Conservation (phyloP, 345 rosid species). For the Corchorus olitorius region DNA sequence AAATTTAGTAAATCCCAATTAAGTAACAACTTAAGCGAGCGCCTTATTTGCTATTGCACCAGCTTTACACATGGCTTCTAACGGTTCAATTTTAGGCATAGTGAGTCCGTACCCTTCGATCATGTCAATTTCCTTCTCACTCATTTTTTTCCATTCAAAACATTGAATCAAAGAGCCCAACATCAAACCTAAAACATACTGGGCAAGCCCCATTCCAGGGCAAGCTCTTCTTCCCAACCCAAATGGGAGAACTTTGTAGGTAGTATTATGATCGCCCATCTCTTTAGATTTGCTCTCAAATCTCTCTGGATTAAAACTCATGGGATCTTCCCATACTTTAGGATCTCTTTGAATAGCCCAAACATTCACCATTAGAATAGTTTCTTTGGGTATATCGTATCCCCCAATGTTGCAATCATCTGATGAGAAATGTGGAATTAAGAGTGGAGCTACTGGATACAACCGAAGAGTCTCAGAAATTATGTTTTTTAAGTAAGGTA, state of each 20-base stretch:
- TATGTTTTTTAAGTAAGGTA: slow-evolving; percentile 33
- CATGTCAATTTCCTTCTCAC: slow-evolving; percentile 28
- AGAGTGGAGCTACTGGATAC: slow-evolving; percentile 43
- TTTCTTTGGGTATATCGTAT: slow-evolving; percentile 39
- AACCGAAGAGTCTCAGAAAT: slow-evolving; percentile 48
- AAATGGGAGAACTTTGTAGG: slow-evolving; percentile 34
- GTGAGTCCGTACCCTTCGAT: background rate
- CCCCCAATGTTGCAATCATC: slow-evolving; percentile 46
- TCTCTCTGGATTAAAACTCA: slow-evolving; percentile 44
- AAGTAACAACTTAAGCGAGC: background rate
- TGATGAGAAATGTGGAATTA: slow-evolving; percentile 46
- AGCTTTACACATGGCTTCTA: slow-evolving; percentile 4
- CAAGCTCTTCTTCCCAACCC: slow-evolving; percentile 53
- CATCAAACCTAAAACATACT: slow-evolving; percentile 34
- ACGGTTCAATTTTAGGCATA: slow-evolving; percentile 9
- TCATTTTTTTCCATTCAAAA: slow-evolving; percentile 45
- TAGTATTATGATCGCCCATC: slow-evolving; percentile 4
- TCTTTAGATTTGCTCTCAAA: slow-evolving; percentile 25
- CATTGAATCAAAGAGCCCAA: slow-evolving; percentile 47
- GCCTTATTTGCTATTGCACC: background rate
- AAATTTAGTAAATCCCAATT: too few species aligned
- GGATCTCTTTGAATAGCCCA: slow-evolving; percentile 56
- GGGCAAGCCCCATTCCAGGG: slow-evolving; percentile 44
- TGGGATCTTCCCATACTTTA: slow-evolving; percentile 41
- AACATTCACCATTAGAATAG: slow-evolving; percentile 35